phyloP scores from a whole-genome alignment of 139 green algal genomes.

The Astrephomene gubernaculifera region DNA sequence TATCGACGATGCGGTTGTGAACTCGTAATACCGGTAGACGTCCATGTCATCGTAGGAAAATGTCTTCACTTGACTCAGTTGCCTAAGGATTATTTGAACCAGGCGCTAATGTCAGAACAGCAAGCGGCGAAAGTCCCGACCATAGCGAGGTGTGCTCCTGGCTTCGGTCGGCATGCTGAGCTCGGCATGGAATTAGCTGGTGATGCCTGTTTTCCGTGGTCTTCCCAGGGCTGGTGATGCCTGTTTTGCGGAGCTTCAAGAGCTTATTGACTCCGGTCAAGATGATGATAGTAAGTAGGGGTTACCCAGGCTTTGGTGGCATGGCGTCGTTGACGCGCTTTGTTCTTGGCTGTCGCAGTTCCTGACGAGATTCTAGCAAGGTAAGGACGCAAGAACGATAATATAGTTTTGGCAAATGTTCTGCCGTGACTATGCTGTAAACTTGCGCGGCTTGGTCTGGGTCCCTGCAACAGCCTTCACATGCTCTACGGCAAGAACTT shows the following conservation, averaged over 20 bases:
- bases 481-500: constrained; percentile 82
- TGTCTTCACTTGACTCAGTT: too few relatives aligned
- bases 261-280: background rate
- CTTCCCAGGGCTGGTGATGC: constrained; percentile 10
- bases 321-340: background rate
- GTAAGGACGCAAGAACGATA: background rate
- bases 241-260: constrained; percentile 29
- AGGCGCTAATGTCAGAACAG: too few relatives aligned
- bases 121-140: too few relatives aligned
- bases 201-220: too few relatives aligned
- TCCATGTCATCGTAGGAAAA: too few relatives aligned
- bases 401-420: background rate
- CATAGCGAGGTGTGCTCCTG: too few relatives aligned
- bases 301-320: background rate
- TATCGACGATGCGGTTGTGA: too few relatives aligned
- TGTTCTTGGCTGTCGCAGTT: background rate
- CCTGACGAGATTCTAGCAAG: constrained; percentile 23
- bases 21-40: too few relatives aligned
- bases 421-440: background rate
- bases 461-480: constrained; percentile 67
- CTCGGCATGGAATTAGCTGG: too few relatives aligned
- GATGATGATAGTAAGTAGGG: background rate
- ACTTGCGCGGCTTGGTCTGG: too few relatives aligned
- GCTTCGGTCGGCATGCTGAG: too few relatives aligned
- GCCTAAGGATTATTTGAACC: too few relatives aligned